Percentiles rank a stretch among this genome's conserved stretches.
These are phyloP conservation scores for Pyrenophora teres DNA, from an alignment of 2,329 filamentous ascomycete species.

Conservation along the genomic window DNA sequence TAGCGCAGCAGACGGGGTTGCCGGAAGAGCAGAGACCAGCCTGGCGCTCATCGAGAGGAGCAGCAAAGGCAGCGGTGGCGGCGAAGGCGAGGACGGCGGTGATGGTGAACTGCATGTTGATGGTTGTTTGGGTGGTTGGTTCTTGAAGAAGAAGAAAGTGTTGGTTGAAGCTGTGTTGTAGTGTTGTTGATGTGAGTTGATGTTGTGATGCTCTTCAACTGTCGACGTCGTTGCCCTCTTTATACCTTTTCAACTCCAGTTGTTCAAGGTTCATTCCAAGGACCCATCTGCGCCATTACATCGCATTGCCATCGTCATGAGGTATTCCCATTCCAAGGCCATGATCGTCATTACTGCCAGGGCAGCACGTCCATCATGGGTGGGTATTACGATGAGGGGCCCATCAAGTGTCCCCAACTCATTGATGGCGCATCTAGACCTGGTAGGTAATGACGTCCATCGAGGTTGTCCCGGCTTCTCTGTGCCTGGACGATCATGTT, in stretches of 20 bases:
- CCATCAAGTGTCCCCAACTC: conserved; percentile 21
- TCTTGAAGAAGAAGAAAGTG: conserved; percentile 8
- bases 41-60: conserved; percentile 42
- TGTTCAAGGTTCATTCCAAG: conserved; percentile 13
- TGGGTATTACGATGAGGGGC: conserved; percentile 20
- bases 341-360: conserved; percentile 29
- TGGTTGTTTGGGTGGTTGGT: conserved; percentile 8
- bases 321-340: conserved; percentile 9
- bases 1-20: conserved; percentile 63
- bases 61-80: conserved; percentile 35
- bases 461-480: conserved; percentile 32
- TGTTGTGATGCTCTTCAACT: conserved; percentile 28
- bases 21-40: conserved; percentile 42
- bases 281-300: not conserved
- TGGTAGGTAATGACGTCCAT: conserved; percentile 35
- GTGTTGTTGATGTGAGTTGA: conserved; percentile 11
- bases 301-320: conserved; percentile 34
- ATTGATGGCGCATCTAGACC: conserved; percentile 15
- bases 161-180: conserved; percentile 5
- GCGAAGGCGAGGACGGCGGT: conserved; percentile 41
- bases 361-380: conserved; percentile 18
- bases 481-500: conserved; percentile 17
- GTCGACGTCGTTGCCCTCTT: conserved; percentile 27
- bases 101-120: conserved; percentile 46
- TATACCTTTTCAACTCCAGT: conserved; percentile 33